Evolutionary conservation across 2,329 filamentous ascomycete species (phyloP).

Genomic region (Xenosphaeropsis pyriputrescens): DNA sequence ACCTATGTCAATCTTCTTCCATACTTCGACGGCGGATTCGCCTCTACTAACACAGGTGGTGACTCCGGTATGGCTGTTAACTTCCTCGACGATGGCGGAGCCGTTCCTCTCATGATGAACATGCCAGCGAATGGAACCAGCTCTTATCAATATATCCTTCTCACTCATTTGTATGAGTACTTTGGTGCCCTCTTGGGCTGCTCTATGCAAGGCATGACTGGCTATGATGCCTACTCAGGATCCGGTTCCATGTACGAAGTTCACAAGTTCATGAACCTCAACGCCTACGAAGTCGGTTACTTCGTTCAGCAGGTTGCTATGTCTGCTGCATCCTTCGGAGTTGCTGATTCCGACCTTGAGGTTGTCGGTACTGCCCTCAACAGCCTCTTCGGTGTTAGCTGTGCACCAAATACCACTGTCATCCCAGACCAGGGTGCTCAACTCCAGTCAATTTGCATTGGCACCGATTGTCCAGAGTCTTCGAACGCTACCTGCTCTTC

Average conservation of each 20-base stretch:
- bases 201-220: constrained; percentile 30
- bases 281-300: constrained; percentile 34
- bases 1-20: constrained; percentile 38
- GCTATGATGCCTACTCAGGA: constrained; percentile 33
- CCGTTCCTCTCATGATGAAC: constrained; percentile 36
- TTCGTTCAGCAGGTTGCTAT: constrained; percentile 44
- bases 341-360: constrained; percentile 33
- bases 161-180: constrained; percentile 48
- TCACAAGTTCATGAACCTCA: constrained; percentile 45
- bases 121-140: constrained; percentile 32
- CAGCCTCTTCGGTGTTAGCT: constrained; percentile 34
- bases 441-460: constrained; percentile 41
- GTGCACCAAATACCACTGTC: constrained; percentile 28
- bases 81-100: constrained; percentile 46
- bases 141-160: constrained; percentile 39
- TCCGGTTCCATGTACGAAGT: constrained; percentile 32
- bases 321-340: constrained; percentile 41
- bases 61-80: constrained; percentile 32
- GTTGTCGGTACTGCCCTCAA: constrained; percentile 32
- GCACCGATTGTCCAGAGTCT: constrained; percentile 30
- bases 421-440: constrained; percentile 28
- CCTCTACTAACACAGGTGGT: constrained; percentile 35
- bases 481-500: constrained; percentile 27
- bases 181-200: constrained; percentile 44
- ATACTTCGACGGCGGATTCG: constrained; percentile 41